phyloP scores from a whole-genome alignment of 306 rosid species.

The Cucurbita pepo region DNA sequence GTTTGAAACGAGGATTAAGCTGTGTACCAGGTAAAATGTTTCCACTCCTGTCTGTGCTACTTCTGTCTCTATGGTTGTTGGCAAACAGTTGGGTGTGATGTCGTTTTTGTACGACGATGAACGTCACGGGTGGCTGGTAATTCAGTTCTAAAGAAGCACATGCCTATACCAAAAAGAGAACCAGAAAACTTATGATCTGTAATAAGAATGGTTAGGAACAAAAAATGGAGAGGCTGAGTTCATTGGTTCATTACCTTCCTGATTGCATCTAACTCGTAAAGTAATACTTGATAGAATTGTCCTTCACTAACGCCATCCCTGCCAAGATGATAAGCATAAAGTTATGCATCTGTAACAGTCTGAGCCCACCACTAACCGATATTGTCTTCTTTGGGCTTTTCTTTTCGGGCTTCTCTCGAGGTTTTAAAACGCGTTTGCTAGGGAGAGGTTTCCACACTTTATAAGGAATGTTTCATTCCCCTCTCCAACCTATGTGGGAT shows the following conservation, averaged over 20 bases:
- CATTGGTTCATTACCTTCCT: conserved; percentile 43
- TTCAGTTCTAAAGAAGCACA: conserved; percentile 89
- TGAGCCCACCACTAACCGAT: too few relatives aligned
- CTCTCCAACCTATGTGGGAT: too few relatives aligned
- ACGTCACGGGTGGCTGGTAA: conserved; percentile 91
- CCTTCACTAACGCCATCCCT: conserved; percentile 98
- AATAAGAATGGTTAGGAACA: neutral
- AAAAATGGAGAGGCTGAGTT: neutral
- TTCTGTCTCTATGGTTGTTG: conserved; percentile 59
- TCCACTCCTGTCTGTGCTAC: conserved; percentile 80
- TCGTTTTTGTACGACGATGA: conserved; percentile 84
- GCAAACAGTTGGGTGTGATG: conserved; percentile 85
- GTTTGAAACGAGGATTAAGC: neutral
- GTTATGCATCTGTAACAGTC: too few relatives aligned
- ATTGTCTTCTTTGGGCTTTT: too few relatives aligned
- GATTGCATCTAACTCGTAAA: conserved; percentile 78
- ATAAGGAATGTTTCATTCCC: too few relatives aligned
- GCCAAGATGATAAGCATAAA: conserved; percentile 5
- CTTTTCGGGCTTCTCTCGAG: too few relatives aligned
- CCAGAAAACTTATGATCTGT: neutral
- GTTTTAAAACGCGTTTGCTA: too few relatives aligned
- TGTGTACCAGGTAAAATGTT: conserved; percentile 66
- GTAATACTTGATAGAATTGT: conserved; percentile 82
- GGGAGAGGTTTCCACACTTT: too few relatives aligned
- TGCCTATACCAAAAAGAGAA: conserved; percentile 27